phyloP scores from a whole-genome alignment of 1,139 yeast species.

The Geotrichum bryndzae region DNA sequence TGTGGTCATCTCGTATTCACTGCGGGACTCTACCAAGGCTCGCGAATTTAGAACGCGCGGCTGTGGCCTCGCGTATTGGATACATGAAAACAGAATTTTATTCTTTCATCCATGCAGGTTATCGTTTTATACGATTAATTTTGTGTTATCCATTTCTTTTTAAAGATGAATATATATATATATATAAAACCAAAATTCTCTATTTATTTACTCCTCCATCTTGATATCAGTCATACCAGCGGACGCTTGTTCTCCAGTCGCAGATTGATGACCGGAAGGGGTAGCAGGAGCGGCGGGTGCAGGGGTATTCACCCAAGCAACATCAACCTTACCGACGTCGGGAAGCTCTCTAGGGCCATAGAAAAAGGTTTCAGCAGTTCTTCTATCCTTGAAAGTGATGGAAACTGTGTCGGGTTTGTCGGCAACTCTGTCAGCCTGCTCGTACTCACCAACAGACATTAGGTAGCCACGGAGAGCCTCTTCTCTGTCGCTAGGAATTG shows the following conservation, averaged over 20 bases:
- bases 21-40: too few relatives aligned
- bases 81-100: neutral
- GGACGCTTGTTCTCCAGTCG: neutral
- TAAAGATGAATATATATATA: neutral
- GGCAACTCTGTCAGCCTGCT: constrained; percentile 17
- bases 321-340: constrained; percentile 31
- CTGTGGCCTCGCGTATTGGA: neutral
- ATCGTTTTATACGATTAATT: neutral
- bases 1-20: too few relatives aligned
- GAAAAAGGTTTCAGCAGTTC: constrained; percentile 40
- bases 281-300: neutral
- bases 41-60: too few relatives aligned
- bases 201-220: neutral
- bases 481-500: constrained; percentile 30
- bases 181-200: neutral
- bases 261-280: too few relatives aligned
- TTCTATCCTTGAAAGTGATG: constrained; percentile 39
- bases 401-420: constrained; percentile 24
- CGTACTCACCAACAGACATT: constrained; percentile 24
- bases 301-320: constrained; percentile 28
- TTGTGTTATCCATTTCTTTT: neutral
- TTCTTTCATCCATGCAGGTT: neutral
- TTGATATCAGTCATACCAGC: neutral
- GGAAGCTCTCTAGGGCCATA: constrained; percentile 29
- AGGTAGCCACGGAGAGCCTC: constrained; percentile 29